phyloP scores from a whole-genome alignment of 2,329 filamentous ascomycete genomes.

The Fusarium fujikuroi region DNA sequence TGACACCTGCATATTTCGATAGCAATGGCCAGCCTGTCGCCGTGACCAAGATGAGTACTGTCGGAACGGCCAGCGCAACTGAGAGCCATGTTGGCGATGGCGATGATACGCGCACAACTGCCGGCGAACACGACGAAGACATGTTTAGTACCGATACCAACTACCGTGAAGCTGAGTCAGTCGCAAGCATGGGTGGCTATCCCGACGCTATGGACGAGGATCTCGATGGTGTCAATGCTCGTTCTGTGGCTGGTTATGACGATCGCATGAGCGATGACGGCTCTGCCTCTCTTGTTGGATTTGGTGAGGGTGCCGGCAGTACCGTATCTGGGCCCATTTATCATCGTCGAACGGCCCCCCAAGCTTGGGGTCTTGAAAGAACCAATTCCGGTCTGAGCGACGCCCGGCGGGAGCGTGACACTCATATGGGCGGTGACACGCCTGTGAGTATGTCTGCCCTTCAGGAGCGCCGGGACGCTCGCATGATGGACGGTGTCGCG shows the following conservation, averaged over 20 bases:
- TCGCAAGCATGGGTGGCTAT: constrained; percentile 63
- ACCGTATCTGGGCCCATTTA: constrained; percentile 84
- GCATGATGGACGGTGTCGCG: constrained; percentile 74
- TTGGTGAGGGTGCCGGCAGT: constrained; percentile 90
- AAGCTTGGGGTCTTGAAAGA: constrained; percentile 60
- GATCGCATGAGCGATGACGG: constrained; percentile 89
- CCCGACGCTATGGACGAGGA: constrained; percentile 65
- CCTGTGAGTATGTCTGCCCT: constrained; percentile 58
- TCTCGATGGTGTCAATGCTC: constrained; percentile 56
- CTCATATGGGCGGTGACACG: constrained; percentile 52
- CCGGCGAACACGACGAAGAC: constrained; percentile 71
- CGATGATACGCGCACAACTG: constrained; percentile 63
- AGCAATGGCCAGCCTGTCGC: constrained; percentile 74
- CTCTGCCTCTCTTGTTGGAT: constrained; percentile 85
- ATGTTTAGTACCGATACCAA: constrained; percentile 76
- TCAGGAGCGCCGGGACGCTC: constrained; percentile 67
- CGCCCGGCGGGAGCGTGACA: constrained; percentile 51
- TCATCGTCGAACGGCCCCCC: constrained; percentile 60
- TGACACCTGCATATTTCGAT: constrained; percentile 82
- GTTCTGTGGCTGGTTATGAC: constrained; percentile 63
- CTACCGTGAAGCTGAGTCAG: constrained; percentile 66
- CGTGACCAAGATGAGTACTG: constrained; percentile 84
- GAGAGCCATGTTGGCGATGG: constrained; percentile 71
- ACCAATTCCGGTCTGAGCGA: constrained; percentile 65
- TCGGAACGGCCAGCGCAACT: constrained; percentile 90